phyloP scores from a whole-genome alignment of 2,329 filamentous ascomycete genomes.

The Bipolaris zeicola region DNA sequence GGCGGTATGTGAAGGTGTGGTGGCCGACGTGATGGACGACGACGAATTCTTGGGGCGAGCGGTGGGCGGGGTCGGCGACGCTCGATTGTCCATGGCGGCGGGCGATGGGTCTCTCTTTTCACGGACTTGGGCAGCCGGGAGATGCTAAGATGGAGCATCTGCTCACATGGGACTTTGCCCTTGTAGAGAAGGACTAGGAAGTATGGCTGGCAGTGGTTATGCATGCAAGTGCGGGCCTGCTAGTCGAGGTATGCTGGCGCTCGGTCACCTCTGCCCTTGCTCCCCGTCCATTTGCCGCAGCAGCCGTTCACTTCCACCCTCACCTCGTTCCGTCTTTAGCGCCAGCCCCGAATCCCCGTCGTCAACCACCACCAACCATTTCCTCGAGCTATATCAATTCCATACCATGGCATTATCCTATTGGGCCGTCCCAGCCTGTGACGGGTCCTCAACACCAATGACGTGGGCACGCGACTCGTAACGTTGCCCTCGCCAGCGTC shows the following conservation, averaged over 20 bases:
- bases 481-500: not conserved
- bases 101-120: constrained; percentile 9
- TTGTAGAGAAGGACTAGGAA: constrained; percentile 17
- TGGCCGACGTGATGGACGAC: constrained; percentile 37
- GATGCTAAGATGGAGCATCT: constrained; percentile 18
- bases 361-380: constrained; percentile 11
- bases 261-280: constrained; percentile 14
- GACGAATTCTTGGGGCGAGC: constrained; percentile 36
- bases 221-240: constrained; percentile 17
- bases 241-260: constrained; percentile 16
- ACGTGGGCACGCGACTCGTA: constrained; percentile 14
- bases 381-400: not conserved
- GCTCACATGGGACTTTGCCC: constrained; percentile 28
- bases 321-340: constrained; percentile 10
- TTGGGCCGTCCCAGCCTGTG: not conserved
- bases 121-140: constrained; percentile 22
- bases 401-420: constrained; percentile 9
- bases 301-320: constrained; percentile 13
- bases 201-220: constrained; percentile 18
- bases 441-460: constrained; percentile 10
- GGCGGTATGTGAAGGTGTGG: constrained; percentile 30
- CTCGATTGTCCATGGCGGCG: constrained; percentile 40
- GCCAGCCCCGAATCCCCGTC: constrained; percentile 7
- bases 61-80: constrained; percentile 42
- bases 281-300: constrained; percentile 20